A percentile compares a stretch with the other conserved stretches of the same genome.
Conservation (phyloP, 2,329 filamentous ascomycete genomes). For the Paraconiothyrium brasiliense region DNA sequence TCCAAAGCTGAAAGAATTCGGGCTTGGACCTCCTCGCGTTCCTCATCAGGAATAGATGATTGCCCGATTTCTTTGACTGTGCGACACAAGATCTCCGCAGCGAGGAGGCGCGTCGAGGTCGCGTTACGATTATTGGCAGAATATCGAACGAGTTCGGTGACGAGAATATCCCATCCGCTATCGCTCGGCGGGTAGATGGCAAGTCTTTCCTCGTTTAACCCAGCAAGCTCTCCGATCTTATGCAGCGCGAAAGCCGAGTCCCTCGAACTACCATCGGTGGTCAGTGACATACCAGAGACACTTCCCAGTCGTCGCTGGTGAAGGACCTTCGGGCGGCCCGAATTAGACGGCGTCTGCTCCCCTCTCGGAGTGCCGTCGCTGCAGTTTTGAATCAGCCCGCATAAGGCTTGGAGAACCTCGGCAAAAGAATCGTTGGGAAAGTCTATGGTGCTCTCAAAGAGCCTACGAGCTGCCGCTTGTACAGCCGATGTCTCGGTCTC, state of each 20-base stretch:
- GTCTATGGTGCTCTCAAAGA: constrained; percentile 91
- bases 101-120: constrained; percentile 57
- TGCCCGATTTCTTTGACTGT: constrained; percentile 58
- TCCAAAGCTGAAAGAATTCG: constrained; percentile 74
- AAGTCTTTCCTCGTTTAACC: constrained; percentile 66
- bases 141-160: constrained; percentile 62
- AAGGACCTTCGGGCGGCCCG: constrained; percentile 38
- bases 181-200: constrained; percentile 70
- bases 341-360: constrained; percentile 32
- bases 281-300: constrained; percentile 53
- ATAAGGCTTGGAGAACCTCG: constrained; percentile 78
- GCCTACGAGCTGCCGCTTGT: constrained; percentile 82
- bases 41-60: constrained; percentile 60
- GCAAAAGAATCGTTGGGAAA: constrained; percentile 86
- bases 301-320: constrained; percentile 55
- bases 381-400: constrained; percentile 67
- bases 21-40: constrained; percentile 68
- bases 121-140: constrained; percentile 51
- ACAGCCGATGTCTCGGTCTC: constrained; percentile 85
- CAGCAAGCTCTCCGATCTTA: constrained; percentile 57
- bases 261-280: constrained; percentile 51
- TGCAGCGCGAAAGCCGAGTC: constrained; percentile 60
- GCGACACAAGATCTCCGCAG: constrained; percentile 60
- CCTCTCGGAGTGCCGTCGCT: constrained; percentile 30
- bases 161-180: constrained; percentile 80